These are phyloP conservation scores for Boletus mariae DNA, from an alignment of 1,284 basidiomycete species.

Conservation along the genomic window DNA sequence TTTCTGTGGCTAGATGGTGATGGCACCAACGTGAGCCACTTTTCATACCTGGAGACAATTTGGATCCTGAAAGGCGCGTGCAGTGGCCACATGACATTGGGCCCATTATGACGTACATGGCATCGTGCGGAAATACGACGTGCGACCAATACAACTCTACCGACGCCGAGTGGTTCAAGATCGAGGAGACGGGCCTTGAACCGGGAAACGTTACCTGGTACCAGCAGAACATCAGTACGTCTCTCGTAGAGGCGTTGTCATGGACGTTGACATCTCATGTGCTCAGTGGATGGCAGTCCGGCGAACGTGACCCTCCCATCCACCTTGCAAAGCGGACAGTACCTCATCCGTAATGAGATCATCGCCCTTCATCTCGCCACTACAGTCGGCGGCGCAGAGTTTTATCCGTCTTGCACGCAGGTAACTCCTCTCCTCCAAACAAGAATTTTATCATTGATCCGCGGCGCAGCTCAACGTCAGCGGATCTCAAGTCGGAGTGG, in stretches of 20 bases:
- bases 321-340: conserved; percentile 43
- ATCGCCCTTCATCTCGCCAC: conserved; percentile 48
- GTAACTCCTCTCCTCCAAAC: conserved; percentile 16
- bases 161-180: conserved; percentile 70
- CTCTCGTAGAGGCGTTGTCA: not conserved
- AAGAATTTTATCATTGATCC: not conserved
- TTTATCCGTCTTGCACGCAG: conserved; percentile 55
- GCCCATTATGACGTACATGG: conserved; percentile 70
- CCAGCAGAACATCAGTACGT: conserved; percentile 34
- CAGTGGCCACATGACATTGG: conserved; percentile 74
- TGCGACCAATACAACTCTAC: conserved; percentile 60
- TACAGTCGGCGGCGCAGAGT: conserved; percentile 46
- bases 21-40: conserved; percentile 42
- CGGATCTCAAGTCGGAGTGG: conserved; percentile 47
- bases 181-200: conserved; percentile 43
- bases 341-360: conserved; percentile 53
- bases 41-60: not conserved
- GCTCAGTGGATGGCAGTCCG: conserved; percentile 27
- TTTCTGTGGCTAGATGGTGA: conserved; percentile 60
- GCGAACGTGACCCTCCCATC: conserved; percentile 41
- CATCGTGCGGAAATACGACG: conserved; percentile 51
- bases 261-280: conserved; percentile 1
- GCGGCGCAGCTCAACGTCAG: conserved; percentile 48
- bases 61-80: not conserved
- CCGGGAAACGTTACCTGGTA: conserved; percentile 33